Evolutionary conservation across 2,329 filamentous ascomycete species (phyloP).

Genomic region (Colletotrichum echinochloae): DNA sequence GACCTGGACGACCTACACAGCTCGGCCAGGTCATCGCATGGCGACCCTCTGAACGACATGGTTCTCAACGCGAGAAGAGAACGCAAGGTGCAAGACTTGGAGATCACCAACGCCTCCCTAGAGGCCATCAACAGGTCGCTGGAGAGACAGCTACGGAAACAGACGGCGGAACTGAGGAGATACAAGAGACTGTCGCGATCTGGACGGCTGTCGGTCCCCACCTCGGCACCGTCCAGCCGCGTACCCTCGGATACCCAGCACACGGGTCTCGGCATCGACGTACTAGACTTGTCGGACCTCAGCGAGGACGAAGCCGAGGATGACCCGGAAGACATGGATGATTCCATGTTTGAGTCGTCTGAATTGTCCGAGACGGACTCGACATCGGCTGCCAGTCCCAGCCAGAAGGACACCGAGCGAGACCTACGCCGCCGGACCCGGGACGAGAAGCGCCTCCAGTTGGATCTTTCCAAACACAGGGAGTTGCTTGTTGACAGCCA

Average conservation of each 20-base stretch:
- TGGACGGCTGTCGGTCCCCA: slow-evolving; percentile 73
- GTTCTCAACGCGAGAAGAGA: slow-evolving; percentile 91
- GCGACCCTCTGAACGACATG: slow-evolving; percentile 77
- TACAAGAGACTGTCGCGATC: slow-evolving; percentile 88
- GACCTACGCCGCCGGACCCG: slow-evolving; percentile 70
- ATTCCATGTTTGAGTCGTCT: slow-evolving; percentile 51
- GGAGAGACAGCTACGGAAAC: slow-evolving; percentile 90
- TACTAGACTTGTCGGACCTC: slow-evolving; percentile 62
- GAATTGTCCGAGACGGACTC: slow-evolving; percentile 57
- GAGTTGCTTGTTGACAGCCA: slow-evolving; percentile 90
- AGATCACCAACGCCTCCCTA: slow-evolving; percentile 96
- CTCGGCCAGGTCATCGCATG: slow-evolving; percentile 66
- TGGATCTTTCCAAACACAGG: slow-evolving; percentile 89
- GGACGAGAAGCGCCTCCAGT: slow-evolving; percentile 85
- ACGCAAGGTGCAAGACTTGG: slow-evolving; percentile 93
- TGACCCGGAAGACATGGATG: slow-evolving; percentile 59
- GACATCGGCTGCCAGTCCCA: slow-evolving; percentile 51
- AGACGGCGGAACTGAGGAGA: slow-evolving; percentile 86
- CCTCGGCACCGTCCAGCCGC: slow-evolving; percentile 57
- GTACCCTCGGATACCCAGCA: slow-evolving; percentile 58
- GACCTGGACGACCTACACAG: slow-evolving; percentile 59
- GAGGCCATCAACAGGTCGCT: slow-evolving; percentile 94
- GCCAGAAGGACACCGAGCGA: slow-evolving; percentile 50
- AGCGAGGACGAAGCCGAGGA: slow-evolving; percentile 61
- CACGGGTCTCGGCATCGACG: slow-evolving; percentile 58